Conservation (phyloP, 2,329 filamentous ascomycete species). For the Xylaria sp. region DNA sequence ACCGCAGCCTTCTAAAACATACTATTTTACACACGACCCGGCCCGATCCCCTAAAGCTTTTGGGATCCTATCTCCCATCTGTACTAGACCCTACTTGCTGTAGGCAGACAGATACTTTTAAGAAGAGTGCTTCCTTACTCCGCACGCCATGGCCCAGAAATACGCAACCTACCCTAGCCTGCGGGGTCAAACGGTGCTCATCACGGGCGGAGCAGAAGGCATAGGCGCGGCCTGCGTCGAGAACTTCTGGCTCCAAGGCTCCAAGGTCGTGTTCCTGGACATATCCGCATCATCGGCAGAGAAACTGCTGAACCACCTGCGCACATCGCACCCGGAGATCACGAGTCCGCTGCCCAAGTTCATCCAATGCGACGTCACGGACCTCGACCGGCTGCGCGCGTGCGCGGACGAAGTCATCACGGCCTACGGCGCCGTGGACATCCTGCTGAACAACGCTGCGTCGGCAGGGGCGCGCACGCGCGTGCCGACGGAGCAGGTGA, state of each 20-base stretch:
- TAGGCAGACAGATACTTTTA: too few species aligned
- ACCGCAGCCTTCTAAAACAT: neutral
- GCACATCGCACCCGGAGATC: conserved; percentile 33
- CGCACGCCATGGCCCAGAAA: conserved; percentile 30
- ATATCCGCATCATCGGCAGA: conserved; percentile 50
- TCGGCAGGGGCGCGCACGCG: conserved; percentile 44
- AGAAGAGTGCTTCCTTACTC: conserved; percentile 16
- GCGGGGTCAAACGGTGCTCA: conserved; percentile 54
- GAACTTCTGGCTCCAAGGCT: conserved; percentile 58
- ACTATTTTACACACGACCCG: neutral
- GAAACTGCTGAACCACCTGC: conserved; percentile 48
- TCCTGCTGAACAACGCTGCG: conserved; percentile 55
- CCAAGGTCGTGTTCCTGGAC: conserved; percentile 59
- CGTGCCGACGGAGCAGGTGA: conserved; percentile 52
- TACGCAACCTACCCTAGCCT: conserved; percentile 58
- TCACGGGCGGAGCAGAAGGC: conserved; percentile 60
- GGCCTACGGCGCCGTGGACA: conserved; percentile 47
- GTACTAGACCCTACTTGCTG: neutral
- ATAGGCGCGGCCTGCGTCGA: conserved; percentile 60
- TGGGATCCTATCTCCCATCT: neutral
- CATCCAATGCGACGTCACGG: conserved; percentile 56
- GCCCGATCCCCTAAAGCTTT: neutral
- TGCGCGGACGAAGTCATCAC: conserved; percentile 51
- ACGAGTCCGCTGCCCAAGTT: conserved; percentile 51
- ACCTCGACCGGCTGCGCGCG: conserved; percentile 51